A percentile compares a stretch with the other conserved stretches of the same genome.
Evolutionary conservation across 2,329 filamentous ascomycete species (phyloP).

Genomic region (Aspergillus proliferans): DNA sequence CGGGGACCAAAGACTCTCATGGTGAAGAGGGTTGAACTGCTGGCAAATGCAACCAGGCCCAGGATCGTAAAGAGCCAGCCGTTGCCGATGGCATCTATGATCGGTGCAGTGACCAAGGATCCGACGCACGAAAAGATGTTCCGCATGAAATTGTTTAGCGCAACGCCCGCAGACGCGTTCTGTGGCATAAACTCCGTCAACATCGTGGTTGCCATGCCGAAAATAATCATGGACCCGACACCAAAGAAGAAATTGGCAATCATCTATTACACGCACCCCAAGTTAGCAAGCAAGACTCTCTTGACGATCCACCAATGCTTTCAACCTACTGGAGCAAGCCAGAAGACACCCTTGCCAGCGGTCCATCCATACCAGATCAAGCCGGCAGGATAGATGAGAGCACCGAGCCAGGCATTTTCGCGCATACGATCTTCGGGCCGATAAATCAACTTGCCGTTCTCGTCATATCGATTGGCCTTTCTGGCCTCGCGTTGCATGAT

Average conservation of each 20-base stretch:
- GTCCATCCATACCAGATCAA: slow-evolving; percentile 76
- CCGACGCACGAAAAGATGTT: slow-evolving; percentile 73
- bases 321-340: slow-evolving; percentile 49
- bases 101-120: slow-evolving; percentile 61
- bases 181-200: slow-evolving; percentile 76
- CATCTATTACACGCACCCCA: slow-evolving; percentile 26
- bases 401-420: slow-evolving; percentile 74
- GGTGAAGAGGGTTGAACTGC: slow-evolving; percentile 54
- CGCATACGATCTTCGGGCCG: slow-evolving; percentile 75
- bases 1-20: slow-evolving; percentile 55
- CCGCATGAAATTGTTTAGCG: slow-evolving; percentile 72
- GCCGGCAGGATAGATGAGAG: slow-evolving; percentile 62
- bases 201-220: slow-evolving; percentile 70
- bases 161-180: slow-evolving; percentile 64
- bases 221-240: slow-evolving; percentile 71
- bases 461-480: slow-evolving; percentile 64
- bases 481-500: slow-evolving; percentile 74
- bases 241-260: slow-evolving; percentile 70
- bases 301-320: background rate
- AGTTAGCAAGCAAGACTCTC: background rate
- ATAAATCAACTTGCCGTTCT: slow-evolving; percentile 59
- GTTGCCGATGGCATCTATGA: slow-evolving; percentile 64
- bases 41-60: slow-evolving; percentile 51
- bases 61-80: slow-evolving; percentile 69
- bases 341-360: slow-evolving; percentile 56